Evolutionary conservation across 768 basidiomycete genomes (phyloP), one percentile per base, ranked within the genome.

Genomic region (Strobilomyces echinocephalus): DNA sequence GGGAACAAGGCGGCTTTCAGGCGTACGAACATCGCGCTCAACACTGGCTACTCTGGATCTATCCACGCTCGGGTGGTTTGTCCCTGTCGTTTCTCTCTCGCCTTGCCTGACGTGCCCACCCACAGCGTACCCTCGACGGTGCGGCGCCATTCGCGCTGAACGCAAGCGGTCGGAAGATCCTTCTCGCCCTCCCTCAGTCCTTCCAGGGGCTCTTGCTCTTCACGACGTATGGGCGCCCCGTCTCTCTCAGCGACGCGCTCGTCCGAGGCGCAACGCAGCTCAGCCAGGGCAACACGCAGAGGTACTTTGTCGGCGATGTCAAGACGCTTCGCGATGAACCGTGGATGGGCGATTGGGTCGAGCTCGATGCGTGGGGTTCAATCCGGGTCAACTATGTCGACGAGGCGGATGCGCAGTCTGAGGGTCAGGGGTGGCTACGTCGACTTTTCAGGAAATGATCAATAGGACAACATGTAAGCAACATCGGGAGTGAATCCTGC

Each of bases 231-330:
- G 69, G 66, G 2, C 57, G 50, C n/a, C n/a, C n/a, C 8, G 35
- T 64, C 35, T 41, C 46, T 1, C 34, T 68, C 14, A 36, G 52
- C 9, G 58, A 62, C 8, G 3, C 30, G 5, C n/a, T 70, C 2
- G 14, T 62, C 4, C 38, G 35, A 41, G 57, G 58, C 7, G 49
- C 46, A 16, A 68, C 60, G 0, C 63, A 59, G 40, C 50, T 68
- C 43, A 58, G 64, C 34, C 69, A 68, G 18, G 60, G 42, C 3
- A 8, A 18, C 16, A 33, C 41, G 8, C 58, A 52, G 28, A 52
- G 60, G 38, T 68, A 56, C 43, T 70, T 68, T 53, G 24, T 68
- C 18, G 67, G 69, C 2, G 54, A 69, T 45, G 58, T 69, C 15
- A 1, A 18, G 3, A 9, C 21, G 15, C 18, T 70, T 5, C 53